Evolutionary conservation across 495 filamentous ascomycete species (phyloP).

Genomic region (Hypoxylon crocopeplum): DNA sequence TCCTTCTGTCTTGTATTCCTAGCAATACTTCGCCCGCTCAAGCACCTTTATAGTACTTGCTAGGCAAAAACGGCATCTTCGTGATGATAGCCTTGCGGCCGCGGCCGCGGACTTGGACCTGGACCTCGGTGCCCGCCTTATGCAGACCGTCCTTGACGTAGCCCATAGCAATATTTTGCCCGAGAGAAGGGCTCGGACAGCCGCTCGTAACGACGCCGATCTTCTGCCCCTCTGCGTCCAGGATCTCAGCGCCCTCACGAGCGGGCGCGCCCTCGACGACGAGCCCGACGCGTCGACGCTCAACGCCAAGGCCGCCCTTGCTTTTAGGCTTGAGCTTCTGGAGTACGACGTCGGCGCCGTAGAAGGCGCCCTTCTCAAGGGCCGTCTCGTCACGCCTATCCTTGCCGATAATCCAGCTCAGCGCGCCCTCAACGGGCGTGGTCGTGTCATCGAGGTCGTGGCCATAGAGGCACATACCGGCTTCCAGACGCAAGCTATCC

Average conservation of each 20-base stretch:
- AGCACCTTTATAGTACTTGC: slow-evolving; percentile 64
- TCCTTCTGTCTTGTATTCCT: neutral
- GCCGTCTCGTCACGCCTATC: slow-evolving; percentile 61
- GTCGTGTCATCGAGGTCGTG: slow-evolving; percentile 90
- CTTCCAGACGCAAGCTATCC: slow-evolving; percentile 91
- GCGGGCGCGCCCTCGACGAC: slow-evolving; percentile 87
- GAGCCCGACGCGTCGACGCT: slow-evolving; percentile 78
- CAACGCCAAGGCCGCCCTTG: slow-evolving; percentile 70
- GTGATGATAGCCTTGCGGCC: slow-evolving; percentile 77
- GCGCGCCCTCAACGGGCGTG: slow-evolving; percentile 82
- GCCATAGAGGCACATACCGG: slow-evolving; percentile 98
- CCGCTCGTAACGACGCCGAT: slow-evolving; percentile 82
- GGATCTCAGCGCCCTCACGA: slow-evolving; percentile 83
- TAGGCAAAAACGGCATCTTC: slow-evolving; percentile 93
- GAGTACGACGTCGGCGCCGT: slow-evolving; percentile 77
- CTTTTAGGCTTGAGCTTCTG: slow-evolving; percentile 71
- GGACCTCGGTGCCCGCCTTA: slow-evolving; percentile 85
- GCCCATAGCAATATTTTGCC: slow-evolving; percentile 94
- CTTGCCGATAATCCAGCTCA: slow-evolving; percentile 87
- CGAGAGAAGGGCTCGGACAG: slow-evolving; percentile 83
- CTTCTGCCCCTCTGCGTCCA: slow-evolving; percentile 57
- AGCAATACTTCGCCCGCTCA: slow-evolving; percentile 1
- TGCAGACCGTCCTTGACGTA: slow-evolving; percentile 85
- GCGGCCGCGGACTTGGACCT: slow-evolving; percentile 82
- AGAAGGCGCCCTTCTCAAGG: slow-evolving; percentile 65